A percentile compares a stretch with the other conserved stretches of the same genome.
Conservation (phyloP, 2,329 filamentous ascomycete genomes). For the Fusarium aywerte region DNA sequence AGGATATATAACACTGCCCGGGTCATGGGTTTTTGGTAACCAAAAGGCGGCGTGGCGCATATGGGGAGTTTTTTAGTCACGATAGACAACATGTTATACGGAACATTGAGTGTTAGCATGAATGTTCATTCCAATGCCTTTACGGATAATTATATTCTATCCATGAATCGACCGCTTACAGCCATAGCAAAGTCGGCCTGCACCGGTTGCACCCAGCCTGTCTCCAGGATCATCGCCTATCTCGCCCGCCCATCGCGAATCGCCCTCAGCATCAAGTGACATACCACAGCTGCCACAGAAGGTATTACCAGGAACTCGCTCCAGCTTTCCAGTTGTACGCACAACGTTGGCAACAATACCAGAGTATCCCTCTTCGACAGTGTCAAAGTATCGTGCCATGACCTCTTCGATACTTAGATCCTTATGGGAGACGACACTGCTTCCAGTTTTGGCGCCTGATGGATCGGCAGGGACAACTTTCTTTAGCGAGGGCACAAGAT, state of each 20-base stretch:
- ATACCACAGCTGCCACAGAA: constrained; percentile 76
- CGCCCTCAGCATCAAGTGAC: constrained; percentile 70
- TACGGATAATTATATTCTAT: constrained; percentile 45
- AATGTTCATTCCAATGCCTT: constrained; percentile 13
- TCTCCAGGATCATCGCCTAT: constrained; percentile 59
- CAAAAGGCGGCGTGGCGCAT: constrained; percentile 44
- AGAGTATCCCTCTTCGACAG: constrained; percentile 84
- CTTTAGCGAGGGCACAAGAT: constrained; percentile 63
- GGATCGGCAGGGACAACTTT: constrained; percentile 58
- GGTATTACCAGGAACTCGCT: constrained; percentile 56
- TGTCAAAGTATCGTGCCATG: constrained; percentile 85
- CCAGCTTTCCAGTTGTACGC: constrained; percentile 85
- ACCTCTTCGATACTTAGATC: constrained; percentile 91
- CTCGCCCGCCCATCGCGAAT: constrained; percentile 71
- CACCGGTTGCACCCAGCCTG: constrained; percentile 22
- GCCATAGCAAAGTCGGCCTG: constrained; percentile 72
- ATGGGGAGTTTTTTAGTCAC: constrained; percentile 38
- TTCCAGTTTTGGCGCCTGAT: constrained; percentile 39
- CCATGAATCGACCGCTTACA: constrained; percentile 73
- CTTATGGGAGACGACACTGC: constrained; percentile 70
- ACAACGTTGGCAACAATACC: constrained; percentile 96
- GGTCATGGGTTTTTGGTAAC: constrained; percentile 41
- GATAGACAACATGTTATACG: constrained; percentile 28
- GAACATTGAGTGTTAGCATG: constrained; percentile 14
- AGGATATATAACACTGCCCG: constrained; percentile 37